Evolutionary conservation across 805 yeast genomes (phyloP), one percentile per base, ranked within the genome.

Genomic region (Saccharomycopsis babjevae): DNA sequence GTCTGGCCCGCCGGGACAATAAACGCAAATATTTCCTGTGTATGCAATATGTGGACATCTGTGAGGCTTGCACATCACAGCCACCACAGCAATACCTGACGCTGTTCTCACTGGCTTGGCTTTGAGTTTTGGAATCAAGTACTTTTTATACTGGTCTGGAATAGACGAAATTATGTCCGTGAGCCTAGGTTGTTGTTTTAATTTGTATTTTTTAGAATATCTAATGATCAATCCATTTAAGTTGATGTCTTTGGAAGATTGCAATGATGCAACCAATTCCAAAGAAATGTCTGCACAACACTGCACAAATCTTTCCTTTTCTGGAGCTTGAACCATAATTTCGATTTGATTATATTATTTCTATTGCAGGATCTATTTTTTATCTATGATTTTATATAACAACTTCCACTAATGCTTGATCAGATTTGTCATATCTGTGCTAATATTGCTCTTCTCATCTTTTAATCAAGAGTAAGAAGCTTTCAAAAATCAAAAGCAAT

Each of bases 41-140:
- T 94, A 94, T 22, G 99, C 98, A 68, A 94, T 94, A 73, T 94
- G 99, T 32, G 99, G 99, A 74, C 99, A 94, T 76, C 99, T 81
- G 73, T 94, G 99, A 1, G 99, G 99, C 73, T 94, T 94, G 77
- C 97, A 92, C 98, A 94, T 94, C 38, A 94, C 98, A 0, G 99
- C 99, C 54, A 94, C 98, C 22, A 94, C 99, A 10, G 99, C 99
- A 62, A 94, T 96, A 68, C 99, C 99, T 11, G 96, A 88, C 0
- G 99, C 99, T 0, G 99, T 94, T 73, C 99, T 82, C 54, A 94
- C 98, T 0, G 99, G 99, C 73, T 94, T 94, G n/a, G 99, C 99
- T 74, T 94, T 89, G 55, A 94, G 78, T 74, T 92, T 92, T 1
- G 98, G 99, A 46, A 94, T 78, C 59, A 94, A 75, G 69, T 91